A percentile compares a stretch with the other conserved stretches of the same genome.
Conservation (phyloP, 179 eudicot species). For the Drosera spatulata region DNA sequence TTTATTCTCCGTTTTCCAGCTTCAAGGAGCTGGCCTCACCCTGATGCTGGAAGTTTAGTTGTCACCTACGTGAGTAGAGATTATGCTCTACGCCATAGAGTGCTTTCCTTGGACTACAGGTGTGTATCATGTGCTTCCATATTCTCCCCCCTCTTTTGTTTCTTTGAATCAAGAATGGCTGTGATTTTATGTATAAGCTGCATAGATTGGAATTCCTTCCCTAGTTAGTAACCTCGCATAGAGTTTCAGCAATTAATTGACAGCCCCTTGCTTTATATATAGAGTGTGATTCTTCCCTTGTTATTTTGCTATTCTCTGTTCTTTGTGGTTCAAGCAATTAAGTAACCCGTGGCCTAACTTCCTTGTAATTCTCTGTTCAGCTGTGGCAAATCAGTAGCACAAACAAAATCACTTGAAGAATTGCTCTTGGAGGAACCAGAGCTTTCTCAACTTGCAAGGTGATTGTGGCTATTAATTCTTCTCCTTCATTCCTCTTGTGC, state of each 20-base stretch:
- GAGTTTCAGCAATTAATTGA: too few relatives aligned
- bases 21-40: constrained; percentile 97
- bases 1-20: constrained; percentile 88
- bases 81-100: constrained; percentile 60
- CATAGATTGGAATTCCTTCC: neutral
- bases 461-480: neutral
- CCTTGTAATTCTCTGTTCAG: constrained; percentile 19
- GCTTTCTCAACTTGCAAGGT: constrained; percentile 70
- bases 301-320: too few relatives aligned
- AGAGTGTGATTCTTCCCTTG: too few relatives aligned
- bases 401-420: constrained; percentile 45
- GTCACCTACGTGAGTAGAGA: constrained; percentile 76
- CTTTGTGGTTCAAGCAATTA: too few relatives aligned
- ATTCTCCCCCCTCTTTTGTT: neutral
- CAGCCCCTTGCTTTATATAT: too few relatives aligned
- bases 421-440: constrained; percentile 79
- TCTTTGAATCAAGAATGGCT: neutral
- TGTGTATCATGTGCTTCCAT: constrained; percentile 7
- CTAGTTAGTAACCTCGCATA: neutral
- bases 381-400: constrained; percentile 17
- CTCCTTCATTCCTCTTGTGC: too few relatives aligned
- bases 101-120: constrained; percentile 63
- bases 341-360: too few relatives aligned
- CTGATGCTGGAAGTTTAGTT: constrained; percentile 88
- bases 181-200: constrained; percentile 1